Evolutionary conservation across 805 yeast species (phyloP).

Genomic region (Alloascoidea africana): DNA sequence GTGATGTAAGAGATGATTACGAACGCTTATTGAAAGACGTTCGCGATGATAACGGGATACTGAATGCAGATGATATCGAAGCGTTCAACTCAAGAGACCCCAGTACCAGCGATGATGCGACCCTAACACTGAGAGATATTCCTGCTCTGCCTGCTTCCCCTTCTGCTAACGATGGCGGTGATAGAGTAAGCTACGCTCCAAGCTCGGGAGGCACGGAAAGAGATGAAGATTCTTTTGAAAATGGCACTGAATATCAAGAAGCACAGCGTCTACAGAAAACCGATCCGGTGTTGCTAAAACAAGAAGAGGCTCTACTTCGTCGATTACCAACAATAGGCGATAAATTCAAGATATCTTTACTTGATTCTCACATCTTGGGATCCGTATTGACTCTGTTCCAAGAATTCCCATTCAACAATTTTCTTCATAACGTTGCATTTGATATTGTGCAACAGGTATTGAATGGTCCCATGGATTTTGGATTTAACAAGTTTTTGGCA

Average conservation of each 20-base stretch:
- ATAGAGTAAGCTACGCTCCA: too few species aligned
- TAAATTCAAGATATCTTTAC: conserved; percentile 47
- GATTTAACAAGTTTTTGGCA: conserved; percentile 51
- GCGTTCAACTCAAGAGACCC: not conserved
- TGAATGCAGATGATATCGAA: conserved; percentile 4
- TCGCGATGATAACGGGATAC: conserved; percentile 6
- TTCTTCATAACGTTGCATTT: conserved; percentile 74
- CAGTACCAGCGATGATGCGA: too few species aligned
- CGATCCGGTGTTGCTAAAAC: too few species aligned
- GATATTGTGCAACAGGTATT: conserved; percentile 73
- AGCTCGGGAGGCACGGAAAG: too few species aligned
- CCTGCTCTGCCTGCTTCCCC: too few species aligned
- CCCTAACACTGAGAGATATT: too few species aligned
- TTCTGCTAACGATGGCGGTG: too few species aligned
- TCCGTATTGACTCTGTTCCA: conserved; percentile 56
- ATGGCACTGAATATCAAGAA: too few species aligned
- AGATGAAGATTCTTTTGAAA: too few species aligned
- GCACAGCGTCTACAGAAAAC: too few species aligned
- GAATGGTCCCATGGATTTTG: conserved; percentile 57
- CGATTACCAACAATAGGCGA: conserved; percentile 54
- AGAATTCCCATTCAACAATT: conserved; percentile 70
- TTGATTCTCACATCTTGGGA: conserved; percentile 44
- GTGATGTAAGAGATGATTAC: not conserved
- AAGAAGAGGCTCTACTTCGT: not conserved
- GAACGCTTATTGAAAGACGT: not conserved